Conservation (phyloP, 345 rosid genomes). For the Brassica carinata region DNA sequence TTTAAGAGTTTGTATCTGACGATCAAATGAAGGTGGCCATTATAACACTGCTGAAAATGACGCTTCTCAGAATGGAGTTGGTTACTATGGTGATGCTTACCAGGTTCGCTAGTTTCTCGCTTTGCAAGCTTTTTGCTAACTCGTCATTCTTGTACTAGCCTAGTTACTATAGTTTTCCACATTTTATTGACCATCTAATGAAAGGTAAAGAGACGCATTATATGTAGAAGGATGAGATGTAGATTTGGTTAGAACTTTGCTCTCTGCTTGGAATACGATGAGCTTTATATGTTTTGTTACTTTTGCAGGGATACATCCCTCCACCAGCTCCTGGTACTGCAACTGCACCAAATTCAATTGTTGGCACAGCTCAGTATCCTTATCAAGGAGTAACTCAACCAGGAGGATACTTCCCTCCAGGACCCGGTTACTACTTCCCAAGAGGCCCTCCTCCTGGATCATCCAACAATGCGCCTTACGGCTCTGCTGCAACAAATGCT, state of each 20-base stretch:
- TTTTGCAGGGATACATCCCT: slow-evolving; percentile 51
- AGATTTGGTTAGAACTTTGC: neutral
- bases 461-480: slow-evolving; percentile 49
- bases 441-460: slow-evolving; percentile 48
- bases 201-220: neutral
- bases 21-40: slow-evolving; percentile 54
- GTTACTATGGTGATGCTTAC: slow-evolving; percentile 54
- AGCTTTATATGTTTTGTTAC: neutral
- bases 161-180: neutral
- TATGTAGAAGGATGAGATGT: neutral
- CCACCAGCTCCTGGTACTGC: slow-evolving; percentile 42
- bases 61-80: slow-evolving; percentile 51
- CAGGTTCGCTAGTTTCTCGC: slow-evolving; percentile 54
- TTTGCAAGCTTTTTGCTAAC: slow-evolving; percentile 3
- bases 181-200: neutral
- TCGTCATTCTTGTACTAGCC: neutral
- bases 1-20: slow-evolving; percentile 16
- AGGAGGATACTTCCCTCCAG: slow-evolving; percentile 54
- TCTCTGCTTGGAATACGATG: slow-evolving; percentile 1
- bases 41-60: slow-evolving; percentile 60
- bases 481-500: slow-evolving; percentile 68
- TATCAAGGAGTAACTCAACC: slow-evolving; percentile 58
- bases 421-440: slow-evolving; percentile 49
- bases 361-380: slow-evolving; percentile 36
- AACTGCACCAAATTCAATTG: slow-evolving; percentile 39